Evolutionary conservation across 1,284 basidiomycete genomes (phyloP), one percentile per base, ranked within the genome.

Genomic region (Ceraceosorus guamensis): DNA sequence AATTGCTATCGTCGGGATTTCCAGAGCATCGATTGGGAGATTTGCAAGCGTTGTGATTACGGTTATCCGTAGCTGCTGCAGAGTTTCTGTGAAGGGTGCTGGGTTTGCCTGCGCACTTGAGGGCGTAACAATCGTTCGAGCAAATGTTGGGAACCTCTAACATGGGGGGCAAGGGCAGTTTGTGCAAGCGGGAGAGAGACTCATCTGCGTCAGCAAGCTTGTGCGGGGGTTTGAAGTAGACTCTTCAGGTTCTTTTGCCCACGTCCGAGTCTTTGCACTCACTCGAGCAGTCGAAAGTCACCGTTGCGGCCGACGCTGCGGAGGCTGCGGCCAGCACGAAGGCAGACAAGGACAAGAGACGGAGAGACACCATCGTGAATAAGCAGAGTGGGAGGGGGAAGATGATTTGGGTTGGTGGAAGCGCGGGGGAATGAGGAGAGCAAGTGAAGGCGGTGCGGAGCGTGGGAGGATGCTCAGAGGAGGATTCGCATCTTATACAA

Each of bases 141-240:
- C 67, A 69, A 57, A 69, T 69, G 61, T 68, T 69, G 46, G 67
- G 67, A 11, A 68, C 58, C 31, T 62, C 49, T 24, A 3, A 24
- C 30, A 16, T 56, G 2, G 37, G 7, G 46, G 49, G 8, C 8
- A n/a, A n/a, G 8, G 8, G n/a, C 8, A 8, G 37, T 41, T 41
- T n/a, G 8, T 8, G 37, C 37, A n/a, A 41, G 8, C 37, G 37
- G 37, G 8, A 48, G 43, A 51, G 24, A 4, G 18, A 51, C 5
- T 24, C 34, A 51, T 14, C 35, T 34, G n/a, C n/a, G n/a, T n/a
- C n/a, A n/a, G n/a, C n/a, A n/a, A n/a, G n/a, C n/a, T n/a, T n/a
- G n/a, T n/a, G n/a, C n/a, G n/a, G n/a, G n/a, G n/a, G n/a, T n/a
- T 10, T 16, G 34, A 33, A 8, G 8, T 30, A 48, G 7, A 7